These are phyloP conservation scores for Naganishia friedmannii DNA, from an alignment of 768 basidiomycete species.

Conservation along the genomic window DNA sequence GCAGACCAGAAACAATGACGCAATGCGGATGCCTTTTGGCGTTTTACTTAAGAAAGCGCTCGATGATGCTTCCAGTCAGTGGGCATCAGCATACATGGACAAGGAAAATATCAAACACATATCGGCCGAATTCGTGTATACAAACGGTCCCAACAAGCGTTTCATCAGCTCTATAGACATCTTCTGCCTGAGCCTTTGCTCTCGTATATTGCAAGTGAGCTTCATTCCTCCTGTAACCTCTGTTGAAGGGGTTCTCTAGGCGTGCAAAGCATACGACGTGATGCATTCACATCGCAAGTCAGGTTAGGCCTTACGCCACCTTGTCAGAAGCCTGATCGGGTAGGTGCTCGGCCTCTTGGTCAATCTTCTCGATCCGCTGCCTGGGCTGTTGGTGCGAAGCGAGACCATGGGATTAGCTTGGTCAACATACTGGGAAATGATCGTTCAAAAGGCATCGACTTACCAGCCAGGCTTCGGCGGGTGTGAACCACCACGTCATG, in stretches of 20 bases:
- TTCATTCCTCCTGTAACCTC: not conserved
- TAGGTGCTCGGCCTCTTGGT: slow-evolving; percentile 9
- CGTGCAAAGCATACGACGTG: not conserved
- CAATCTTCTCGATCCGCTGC: slow-evolving; percentile 12
- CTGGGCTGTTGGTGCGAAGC: not conserved
- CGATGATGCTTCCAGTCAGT: no score
- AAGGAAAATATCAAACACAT: no score
- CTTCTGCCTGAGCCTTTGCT: no score
- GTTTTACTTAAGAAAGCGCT: no score
- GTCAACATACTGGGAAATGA: not conserved
- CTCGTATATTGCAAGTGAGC: no score
- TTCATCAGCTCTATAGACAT: no score
- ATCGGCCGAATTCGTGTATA: no score
- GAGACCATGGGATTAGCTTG: not conserved
- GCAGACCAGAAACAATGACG: no score
- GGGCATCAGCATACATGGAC: no score
- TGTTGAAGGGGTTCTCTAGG: not conserved
- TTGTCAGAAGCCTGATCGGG: slow-evolving; percentile 4
- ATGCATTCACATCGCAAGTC: not conserved
- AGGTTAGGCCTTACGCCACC: not conserved
- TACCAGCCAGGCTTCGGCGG: slow-evolving; percentile 72
- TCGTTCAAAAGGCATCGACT: no score
- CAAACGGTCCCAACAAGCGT: no score
- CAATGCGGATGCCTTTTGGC: no score
- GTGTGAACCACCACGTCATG: slow-evolving; percentile 72